phyloP scores from a whole-genome alignment of 192 early-diverging fungal genomes.

The Mortierella alpina region DNA sequence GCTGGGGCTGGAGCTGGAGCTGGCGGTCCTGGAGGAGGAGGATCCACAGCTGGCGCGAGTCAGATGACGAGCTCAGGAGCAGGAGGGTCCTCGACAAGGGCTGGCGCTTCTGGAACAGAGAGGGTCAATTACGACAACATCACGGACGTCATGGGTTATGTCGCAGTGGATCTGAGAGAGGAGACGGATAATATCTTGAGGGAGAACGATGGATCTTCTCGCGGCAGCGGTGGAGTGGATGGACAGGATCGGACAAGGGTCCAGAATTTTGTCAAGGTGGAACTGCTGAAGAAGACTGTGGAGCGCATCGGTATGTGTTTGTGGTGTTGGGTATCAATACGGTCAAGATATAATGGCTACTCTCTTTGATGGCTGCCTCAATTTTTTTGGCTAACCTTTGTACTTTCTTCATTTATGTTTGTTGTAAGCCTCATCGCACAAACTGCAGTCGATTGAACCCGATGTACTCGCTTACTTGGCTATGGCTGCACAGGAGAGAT shows the following conservation, averaged over 20 bases:
- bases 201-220: slow-evolving; percentile 42
- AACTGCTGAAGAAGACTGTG: slow-evolving; percentile 45
- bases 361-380: neutral
- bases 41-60: slow-evolving; percentile 3
- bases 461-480: slow-evolving; percentile 74
- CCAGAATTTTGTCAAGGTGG: slow-evolving; percentile 62
- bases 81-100: neutral
- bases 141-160: slow-evolving; percentile 84
- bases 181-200: slow-evolving; percentile 70
- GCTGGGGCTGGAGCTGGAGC: slow-evolving; percentile 5
- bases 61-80: slow-evolving; percentile 7
- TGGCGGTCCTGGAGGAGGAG: slow-evolving; percentile 13
- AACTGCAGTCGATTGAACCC: slow-evolving; percentile 60
- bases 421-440: slow-evolving; percentile 39
- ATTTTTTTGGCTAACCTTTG: neutral
- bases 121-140: slow-evolving; percentile 65
- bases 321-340: neutral
- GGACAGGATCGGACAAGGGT: slow-evolving; percentile 36
- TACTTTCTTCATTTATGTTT: neutral
- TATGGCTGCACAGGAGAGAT: slow-evolving; percentile 75
- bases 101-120: slow-evolving; percentile 20
- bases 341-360: neutral
- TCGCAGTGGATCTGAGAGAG: slow-evolving; percentile 80
- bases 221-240: slow-evolving; percentile 15
- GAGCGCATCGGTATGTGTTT: slow-evolving; percentile 57